Conservation (phyloP, 176 grass and related monocot genomes). For the Tillandsia leiboldiana region DNA sequence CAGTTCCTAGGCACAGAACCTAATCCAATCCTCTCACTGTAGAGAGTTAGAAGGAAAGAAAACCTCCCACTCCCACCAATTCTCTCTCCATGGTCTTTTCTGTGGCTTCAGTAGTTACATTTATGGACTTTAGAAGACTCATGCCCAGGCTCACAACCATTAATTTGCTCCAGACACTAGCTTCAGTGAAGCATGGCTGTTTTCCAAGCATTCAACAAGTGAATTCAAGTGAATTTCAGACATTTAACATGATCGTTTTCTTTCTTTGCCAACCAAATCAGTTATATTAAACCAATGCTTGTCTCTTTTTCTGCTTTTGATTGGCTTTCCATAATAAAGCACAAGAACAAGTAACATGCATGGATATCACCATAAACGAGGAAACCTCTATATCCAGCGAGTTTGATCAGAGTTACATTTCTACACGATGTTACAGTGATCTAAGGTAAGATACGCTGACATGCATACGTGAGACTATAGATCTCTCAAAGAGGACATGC, state of each 20-base stretch:
- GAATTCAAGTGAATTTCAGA: no score
- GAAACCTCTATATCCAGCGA: background rate
- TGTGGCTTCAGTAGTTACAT: background rate
- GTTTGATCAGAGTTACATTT: background rate
- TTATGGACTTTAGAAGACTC: no score
- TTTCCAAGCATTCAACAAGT: no score
- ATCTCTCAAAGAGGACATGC: background rate
- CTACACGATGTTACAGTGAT: slow-evolving; percentile 4
- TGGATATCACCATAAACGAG: background rate
- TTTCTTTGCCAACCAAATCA: no score
- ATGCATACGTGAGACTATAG: background rate
- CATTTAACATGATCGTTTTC: no score
- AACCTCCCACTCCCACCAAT: background rate
- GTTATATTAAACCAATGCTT: no score
- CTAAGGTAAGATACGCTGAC: background rate
- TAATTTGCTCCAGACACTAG: background rate
- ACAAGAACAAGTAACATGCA: background rate
- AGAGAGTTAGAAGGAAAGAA: background rate
- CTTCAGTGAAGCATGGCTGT: background rate
- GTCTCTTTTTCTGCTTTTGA: background rate
- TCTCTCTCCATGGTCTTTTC: background rate
- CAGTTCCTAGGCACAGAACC: no score
- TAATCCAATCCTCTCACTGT: no score
- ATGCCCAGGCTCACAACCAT: background rate
- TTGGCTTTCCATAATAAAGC: background rate